Percentiles rank a stretch among this genome's conserved stretches.
These are phyloP conservation scores for Lizanozyma gosingica DNA, from an alignment of 1,139 yeast species.

Conservation along the genomic window DNA sequence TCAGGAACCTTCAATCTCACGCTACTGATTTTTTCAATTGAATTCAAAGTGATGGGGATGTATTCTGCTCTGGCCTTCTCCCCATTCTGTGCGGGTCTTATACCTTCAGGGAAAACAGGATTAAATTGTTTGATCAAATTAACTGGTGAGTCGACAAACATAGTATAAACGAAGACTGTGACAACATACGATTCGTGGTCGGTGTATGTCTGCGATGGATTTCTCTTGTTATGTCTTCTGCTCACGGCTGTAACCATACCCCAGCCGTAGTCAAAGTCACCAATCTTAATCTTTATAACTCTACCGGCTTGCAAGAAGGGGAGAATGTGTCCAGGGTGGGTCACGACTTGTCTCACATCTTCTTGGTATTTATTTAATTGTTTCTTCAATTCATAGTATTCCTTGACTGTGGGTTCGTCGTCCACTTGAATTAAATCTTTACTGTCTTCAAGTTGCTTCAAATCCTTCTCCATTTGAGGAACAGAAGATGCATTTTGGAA, in stretches of 20 bases:
- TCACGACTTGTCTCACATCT: slow-evolving; percentile 78
- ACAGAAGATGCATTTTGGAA: slow-evolving; percentile 90
- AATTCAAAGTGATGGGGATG: slow-evolving; percentile 75
- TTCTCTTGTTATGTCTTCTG: slow-evolving; percentile 58
- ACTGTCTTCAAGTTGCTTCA: slow-evolving; percentile 43
- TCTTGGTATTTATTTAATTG: slow-evolving; percentile 62
- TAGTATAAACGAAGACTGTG: slow-evolving; percentile 71
- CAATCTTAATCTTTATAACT: slow-evolving; percentile 57
- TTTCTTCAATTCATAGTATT: slow-evolving; percentile 72
- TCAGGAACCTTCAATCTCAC: slow-evolving; percentile 76
- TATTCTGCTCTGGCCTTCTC: slow-evolving; percentile 70
- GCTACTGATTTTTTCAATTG: slow-evolving; percentile 68
- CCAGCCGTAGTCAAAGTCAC: slow-evolving; percentile 79
- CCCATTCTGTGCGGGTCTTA: slow-evolving; percentile 68
- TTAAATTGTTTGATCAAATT: slow-evolving; percentile 61
- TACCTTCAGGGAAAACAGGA: slow-evolving; percentile 79
- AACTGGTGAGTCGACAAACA: slow-evolving; percentile 71
- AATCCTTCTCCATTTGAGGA: slow-evolving; percentile 67
- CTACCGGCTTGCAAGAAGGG: slow-evolving; percentile 88
- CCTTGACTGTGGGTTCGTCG: slow-evolving; percentile 66
- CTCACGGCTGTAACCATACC: slow-evolving; percentile 75
- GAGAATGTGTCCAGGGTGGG: slow-evolving; percentile 83
- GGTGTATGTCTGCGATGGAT: slow-evolving; percentile 41
- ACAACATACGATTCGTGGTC: slow-evolving; percentile 88
- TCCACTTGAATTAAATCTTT: slow-evolving; percentile 47